Percentiles rank a stretch among this genome's conserved stretches.
Conservation (phyloP, 2,329 filamentous ascomycete species). For the Beauveria scarabaeidicola region DNA sequence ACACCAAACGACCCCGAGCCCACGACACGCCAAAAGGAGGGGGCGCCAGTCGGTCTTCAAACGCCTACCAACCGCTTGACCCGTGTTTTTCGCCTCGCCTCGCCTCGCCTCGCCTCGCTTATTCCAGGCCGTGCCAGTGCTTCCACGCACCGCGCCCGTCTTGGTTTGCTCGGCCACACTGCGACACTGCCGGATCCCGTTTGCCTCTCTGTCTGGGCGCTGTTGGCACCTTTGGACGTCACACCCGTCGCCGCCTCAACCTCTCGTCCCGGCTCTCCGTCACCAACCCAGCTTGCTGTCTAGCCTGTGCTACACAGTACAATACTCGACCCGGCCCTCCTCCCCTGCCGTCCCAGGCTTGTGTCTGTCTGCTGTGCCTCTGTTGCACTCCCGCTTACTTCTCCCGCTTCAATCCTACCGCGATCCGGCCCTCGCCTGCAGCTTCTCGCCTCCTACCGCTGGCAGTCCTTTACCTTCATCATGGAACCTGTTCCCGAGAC, state of each 20-base stretch:
- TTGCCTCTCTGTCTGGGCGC: background rate
- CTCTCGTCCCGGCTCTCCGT: background rate
- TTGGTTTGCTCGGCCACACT: background rate
- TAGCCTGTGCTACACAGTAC: slow-evolving; percentile 8
- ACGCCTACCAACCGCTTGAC: slow-evolving; percentile 6
- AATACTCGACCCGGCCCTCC: slow-evolving; percentile 5
- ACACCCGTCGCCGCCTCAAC: background rate
- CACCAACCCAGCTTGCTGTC: background rate
- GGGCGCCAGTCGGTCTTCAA: background rate
- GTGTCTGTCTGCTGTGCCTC: background rate
- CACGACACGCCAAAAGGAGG: slow-evolving; percentile 3
- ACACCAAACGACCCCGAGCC: slow-evolving; percentile 1
- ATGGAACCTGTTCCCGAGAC: slow-evolving; percentile 64
- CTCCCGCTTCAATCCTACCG: background rate
- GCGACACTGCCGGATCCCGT: background rate
- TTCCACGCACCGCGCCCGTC: background rate
- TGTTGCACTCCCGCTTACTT: background rate
- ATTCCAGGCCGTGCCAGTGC: background rate
- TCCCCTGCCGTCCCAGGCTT: background rate
- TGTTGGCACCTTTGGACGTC: background rate
- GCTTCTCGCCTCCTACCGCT: background rate
- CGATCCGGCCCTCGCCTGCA: background rate
- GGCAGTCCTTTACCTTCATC: slow-evolving; percentile 1
- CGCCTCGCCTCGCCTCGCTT: background rate
- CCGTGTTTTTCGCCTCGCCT: background rate